Base-by-base conservation (phyloP, 1,139 yeast species). In the Pichia sp. region DNA sequence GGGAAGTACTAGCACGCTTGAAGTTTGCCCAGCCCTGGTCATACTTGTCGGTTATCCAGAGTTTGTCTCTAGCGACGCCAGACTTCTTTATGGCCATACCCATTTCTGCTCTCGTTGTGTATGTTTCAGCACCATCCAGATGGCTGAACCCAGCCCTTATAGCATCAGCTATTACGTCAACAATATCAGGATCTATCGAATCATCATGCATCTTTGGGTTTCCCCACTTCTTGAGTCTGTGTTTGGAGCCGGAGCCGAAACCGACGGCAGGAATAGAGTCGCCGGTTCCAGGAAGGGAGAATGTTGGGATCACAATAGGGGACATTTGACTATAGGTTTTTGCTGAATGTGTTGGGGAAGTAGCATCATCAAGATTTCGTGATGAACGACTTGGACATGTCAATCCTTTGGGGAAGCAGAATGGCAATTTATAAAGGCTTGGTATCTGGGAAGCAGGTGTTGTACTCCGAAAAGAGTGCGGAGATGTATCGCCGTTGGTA, bases 171-270 rank as follows among this genome's bases (percentile, higher is more conserved):
- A 79, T 56, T 51, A 74, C 75, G 25, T 75, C 74, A 6, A 75
- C 79, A 46, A 71, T 62, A 3, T 68, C 68, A 26, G 67, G 67
- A 39, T 69, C 69, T n/a, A 61, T 56, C 18, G 62, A 56, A 22
- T 60, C 63, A 12, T 53, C 53, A 39, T 48, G 47, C 30, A 68
- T 52, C 50, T 65, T 47, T 54, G 72, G 58, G 59, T 64, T 52
- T 59, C 66, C 58, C 67, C 66, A 67, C 55, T 74, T 73, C 57
- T 75, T 77, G 49, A 70, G 62, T 60, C 79, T 78, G 81, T 85
- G 82, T 59, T 79, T 79, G 49, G 87, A 80, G 12, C 87, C 87
- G 13, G 83, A 72, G 4, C 87, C 87, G 48, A 57, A 64, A 44
- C 40, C 73, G 70, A 72, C 56, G 1, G 72, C 70, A 12, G 75